Base-by-base conservation (phyloP, 2,329 filamentous ascomycete genomes). In the Fusarium hainanense region DNA sequence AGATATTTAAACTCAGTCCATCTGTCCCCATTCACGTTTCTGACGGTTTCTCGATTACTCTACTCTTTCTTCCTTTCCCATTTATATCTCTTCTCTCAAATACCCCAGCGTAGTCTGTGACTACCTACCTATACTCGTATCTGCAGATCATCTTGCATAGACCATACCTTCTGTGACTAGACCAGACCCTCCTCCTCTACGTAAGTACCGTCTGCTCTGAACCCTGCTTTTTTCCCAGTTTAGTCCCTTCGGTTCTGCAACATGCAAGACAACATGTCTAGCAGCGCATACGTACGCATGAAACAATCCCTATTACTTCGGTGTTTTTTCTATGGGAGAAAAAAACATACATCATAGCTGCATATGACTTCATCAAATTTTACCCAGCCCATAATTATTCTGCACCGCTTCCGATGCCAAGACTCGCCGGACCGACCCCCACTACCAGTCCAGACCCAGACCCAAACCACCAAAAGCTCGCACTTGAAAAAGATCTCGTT, bases 361-460 rank as follows among this genome's bases (percentile, higher is more conserved):
- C 49, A 42, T 21, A 52, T 52, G 49, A 52, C 49, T 52, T 28
- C 34, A 42, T 52, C n/a, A 41, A 40, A 20, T 51, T 37, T 37
- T 51, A 20, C 32, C n/a, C 18, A 21, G 49, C 23, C 49, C 32
- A 51, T 51, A 41, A 27, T 51, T 51, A 51, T 27, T 40, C 49
- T 16, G 34, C n/a, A n/a, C 21, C 48, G 3, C 14, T n/a, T n/a
- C 32, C 49, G n/a, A 13, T 51, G 23, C 49, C 49, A 28, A 41
- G 49, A 51, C 32, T 27, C 13, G 23, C 34, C 34, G 34, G 34
- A 40, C 25, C 18, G 18, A n/a, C 6, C 44, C 21, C 23, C 25
- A 47, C 25, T 47, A 20, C 18, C 25, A 47, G 13, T 20, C n/a
- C 25, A 14, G 28, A 28, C 12, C 28, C 28, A 30, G 28, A 30